Base-by-base conservation (phyloP, 1,284 basidiomycete species). In the Hymenochaete sp. region DNA sequence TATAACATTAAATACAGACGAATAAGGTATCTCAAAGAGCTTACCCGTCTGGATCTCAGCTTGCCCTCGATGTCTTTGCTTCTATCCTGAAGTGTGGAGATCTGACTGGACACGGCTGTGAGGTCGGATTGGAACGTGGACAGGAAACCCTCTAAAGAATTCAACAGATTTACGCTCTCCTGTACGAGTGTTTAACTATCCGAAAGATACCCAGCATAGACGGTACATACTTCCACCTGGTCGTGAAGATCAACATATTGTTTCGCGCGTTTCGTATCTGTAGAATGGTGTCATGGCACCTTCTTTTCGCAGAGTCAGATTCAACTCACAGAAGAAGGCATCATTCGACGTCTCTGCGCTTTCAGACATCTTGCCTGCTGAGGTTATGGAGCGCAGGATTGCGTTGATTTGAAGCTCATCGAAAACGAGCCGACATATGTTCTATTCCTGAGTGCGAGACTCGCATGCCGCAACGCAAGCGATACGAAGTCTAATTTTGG, bases 91-190 rank as follows among this genome's bases (percentile, higher is more conserved):
- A 99, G 72, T 53, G 95, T 87, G 0, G 89, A 84, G 59, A 99
- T 96, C 59, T 98, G 93, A 0, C 90, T 87, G 2, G 95, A 97
- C 3, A 98, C 93, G 2, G 84, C 81, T 3, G 87, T 86, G 4
- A 99, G 72, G 63, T 99, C 93, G 54, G 76, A 83, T 63, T 97
- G 93, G 57, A 98, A 99, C 0, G 90, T 95, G 1, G 91, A 91
- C 8, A 98, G 73, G 62, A 98, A 98, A 2, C 78, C 72, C 54
- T 93, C 84, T 3, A 98, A 73, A 0, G 89, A 89, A 53, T 87
- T 80, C 38, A 98, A 70, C 32, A 97, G 71, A 53, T 73, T 70
- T 40, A 82, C 68, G 59, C 87, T 87, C 37, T 81, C 78, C 86
- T 90, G 51, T 25, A 38, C 47, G 39, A 27, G 49, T 45, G 9